Evolutionary conservation across 345 rosid genomes (phyloP).

Genomic region (rapeseed (Brassica napus)): DNA sequence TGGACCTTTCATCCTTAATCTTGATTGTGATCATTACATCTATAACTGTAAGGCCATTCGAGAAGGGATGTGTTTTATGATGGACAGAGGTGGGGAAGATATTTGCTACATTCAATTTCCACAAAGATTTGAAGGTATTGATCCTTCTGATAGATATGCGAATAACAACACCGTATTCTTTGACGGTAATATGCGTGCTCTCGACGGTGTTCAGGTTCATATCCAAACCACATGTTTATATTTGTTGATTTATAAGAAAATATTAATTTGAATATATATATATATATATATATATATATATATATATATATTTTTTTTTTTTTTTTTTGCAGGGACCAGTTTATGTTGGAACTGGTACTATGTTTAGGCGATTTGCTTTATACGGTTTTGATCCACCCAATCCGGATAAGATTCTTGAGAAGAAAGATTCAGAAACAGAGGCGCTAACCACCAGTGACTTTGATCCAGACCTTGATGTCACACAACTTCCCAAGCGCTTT

Average conservation of each 20-base stretch:
- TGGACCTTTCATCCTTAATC: slow-evolving; percentile 1
- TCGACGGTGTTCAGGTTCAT: background rate
- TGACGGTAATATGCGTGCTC: background rate
- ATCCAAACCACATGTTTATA: background rate
- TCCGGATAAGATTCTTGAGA: background rate
- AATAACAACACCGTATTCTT: background rate
- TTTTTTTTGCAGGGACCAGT: background rate
- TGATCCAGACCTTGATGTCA: background rate
- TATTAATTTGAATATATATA: background rate
- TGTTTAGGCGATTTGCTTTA: background rate
- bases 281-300: too few species aligned
- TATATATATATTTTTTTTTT: too few species aligned
- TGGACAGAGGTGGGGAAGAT: background rate
- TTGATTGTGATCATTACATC: background rate
- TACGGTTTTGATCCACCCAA: background rate
- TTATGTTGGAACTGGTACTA: background rate
- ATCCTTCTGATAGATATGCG: background rate
- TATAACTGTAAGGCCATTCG: background rate
- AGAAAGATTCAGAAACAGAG: background rate
- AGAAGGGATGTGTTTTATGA: background rate
- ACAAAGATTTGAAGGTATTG: background rate
- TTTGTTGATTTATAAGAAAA: background rate
- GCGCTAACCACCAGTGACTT: background rate
- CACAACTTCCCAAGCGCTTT: background rate
- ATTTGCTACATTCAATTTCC: slow-evolving; percentile 1